A percentile compares a stretch with the other conserved stretches of the same genome.
Conservation (phyloP, 305 asterid species). For the Coffea humblotiana region DNA sequence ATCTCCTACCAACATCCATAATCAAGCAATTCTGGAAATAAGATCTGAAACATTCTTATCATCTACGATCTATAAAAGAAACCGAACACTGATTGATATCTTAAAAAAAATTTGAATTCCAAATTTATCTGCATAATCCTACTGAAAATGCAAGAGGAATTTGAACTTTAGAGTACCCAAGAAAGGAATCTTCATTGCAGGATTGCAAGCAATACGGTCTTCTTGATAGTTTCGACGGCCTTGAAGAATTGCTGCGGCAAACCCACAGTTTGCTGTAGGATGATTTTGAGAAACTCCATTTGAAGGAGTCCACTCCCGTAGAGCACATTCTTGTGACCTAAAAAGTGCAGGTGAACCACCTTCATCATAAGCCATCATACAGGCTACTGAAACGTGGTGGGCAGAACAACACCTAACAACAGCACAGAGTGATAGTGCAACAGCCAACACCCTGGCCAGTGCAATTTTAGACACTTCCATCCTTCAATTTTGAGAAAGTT, state of each 20-base stretch:
- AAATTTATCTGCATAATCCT: not conserved
- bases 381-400: slow-evolving; percentile 53
- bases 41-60: too few species aligned
- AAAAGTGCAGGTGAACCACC: slow-evolving; percentile 64
- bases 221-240: slow-evolving; percentile 75
- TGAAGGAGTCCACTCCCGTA: slow-evolving; percentile 34
- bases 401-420: slow-evolving; percentile 20
- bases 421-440: slow-evolving; percentile 21
- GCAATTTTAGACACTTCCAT: slow-evolving; percentile 33
- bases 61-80: not conserved
- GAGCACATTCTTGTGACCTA: slow-evolving; percentile 48
- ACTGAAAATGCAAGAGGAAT: not conserved
- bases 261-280: slow-evolving; percentile 36
- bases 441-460: slow-evolving; percentile 17
- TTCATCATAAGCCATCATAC: slow-evolving; percentile 63
- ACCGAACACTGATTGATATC: not conserved
- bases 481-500: not conserved
- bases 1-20: not conserved
- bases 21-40: too few species aligned
- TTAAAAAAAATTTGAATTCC: not conserved
- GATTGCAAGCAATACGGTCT: slow-evolving; percentile 63
- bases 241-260: slow-evolving; percentile 46
- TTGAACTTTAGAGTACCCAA: slow-evolving; percentile 40
- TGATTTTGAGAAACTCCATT: too few species aligned
- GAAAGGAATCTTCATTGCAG: slow-evolving; percentile 46